A percentile compares a stretch with the other conserved stretches of the same genome.
These are phyloP conservation scores for Carex cristatella DNA, from an alignment of 176 grass and related monocot species.

Conservation along the genomic window DNA sequence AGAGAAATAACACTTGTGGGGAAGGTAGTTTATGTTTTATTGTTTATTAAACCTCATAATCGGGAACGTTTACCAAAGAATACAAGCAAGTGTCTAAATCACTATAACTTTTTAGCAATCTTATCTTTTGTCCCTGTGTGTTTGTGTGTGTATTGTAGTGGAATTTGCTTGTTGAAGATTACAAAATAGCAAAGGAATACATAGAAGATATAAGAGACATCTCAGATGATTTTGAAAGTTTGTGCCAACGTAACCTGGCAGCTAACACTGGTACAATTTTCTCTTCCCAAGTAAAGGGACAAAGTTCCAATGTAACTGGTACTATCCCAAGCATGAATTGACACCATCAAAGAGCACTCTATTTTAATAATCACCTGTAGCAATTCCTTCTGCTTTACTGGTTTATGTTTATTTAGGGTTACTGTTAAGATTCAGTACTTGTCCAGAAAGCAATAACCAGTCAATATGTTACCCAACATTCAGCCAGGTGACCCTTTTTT, in stretches of 20 bases:
- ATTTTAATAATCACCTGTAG: not conserved
- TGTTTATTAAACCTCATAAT: not conserved
- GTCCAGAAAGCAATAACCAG: not conserved
- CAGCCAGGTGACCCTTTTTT: not conserved
- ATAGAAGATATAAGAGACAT: slow-evolving; percentile 97
- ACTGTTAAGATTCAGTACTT: not conserved
- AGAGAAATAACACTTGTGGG: not conserved
- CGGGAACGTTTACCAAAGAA: not conserved
- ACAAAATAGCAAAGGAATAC: slow-evolving; percentile 89
- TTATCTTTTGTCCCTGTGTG: slow-evolving; percentile 1
- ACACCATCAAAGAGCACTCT: not conserved
- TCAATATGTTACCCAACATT: not conserved
- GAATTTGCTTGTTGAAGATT: slow-evolving; percentile 89
- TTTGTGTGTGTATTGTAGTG: slow-evolving; percentile 40
- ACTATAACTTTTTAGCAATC: slow-evolving; percentile 11
- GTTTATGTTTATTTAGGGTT: not conserved
- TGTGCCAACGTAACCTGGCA: slow-evolving; percentile 86
- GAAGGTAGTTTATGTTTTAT: not conserved
- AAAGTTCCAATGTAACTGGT: no score
- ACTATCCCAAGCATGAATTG: not conserved
- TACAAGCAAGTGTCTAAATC: not conserved
- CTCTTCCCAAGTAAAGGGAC: not conserved
- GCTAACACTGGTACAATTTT: slow-evolving; percentile 72
- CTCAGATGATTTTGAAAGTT: slow-evolving; percentile 76
- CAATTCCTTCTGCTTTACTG: not conserved